Percentiles rank a stretch among this genome's conserved stretches.
Conservation (phyloP, 352 stramenopile genomes). For the Phytophthora tentaculata region DNA sequence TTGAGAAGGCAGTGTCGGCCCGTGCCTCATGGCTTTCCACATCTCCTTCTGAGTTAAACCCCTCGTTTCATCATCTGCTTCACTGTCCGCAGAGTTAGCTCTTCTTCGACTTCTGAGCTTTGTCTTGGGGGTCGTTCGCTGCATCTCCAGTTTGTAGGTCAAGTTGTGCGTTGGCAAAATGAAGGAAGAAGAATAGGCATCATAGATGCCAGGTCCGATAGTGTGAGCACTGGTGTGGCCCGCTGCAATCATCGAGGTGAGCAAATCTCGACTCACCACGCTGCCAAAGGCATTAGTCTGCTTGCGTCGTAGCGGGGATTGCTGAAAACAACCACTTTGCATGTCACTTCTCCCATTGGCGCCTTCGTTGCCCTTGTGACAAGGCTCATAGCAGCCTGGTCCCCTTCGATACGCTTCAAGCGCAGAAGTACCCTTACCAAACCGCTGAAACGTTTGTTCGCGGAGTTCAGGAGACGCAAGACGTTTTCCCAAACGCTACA, state of each 20-base stretch:
- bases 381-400: conserved; percentile 21
- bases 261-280: conserved; percentile 47
- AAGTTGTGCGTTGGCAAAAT: conserved; percentile 47
- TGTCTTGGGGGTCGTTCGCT: conserved; percentile 20
- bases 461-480: conserved; percentile 41
- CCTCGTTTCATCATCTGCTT: neutral
- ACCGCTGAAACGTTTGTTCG: conserved; percentile 43
- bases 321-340: conserved; percentile 7
- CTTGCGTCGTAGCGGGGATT: conserved; percentile 18
- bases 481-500: conserved; percentile 41
- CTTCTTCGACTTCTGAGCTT: conserved; percentile 8
- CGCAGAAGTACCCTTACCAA: conserved; percentile 18
- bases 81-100: conserved; percentile 3
- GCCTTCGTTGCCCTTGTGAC: conserved; percentile 1
- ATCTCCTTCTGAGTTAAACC: conserved; percentile 32
- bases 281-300: conserved; percentile 38
- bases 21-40: conserved; percentile 42
- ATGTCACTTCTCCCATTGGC: conserved; percentile 5
- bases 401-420: conserved; percentile 45
- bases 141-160: conserved; percentile 40
- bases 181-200: conserved; percentile 33
- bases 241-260: conserved; percentile 54
- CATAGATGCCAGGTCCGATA: conserved; percentile 46
- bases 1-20: conserved; percentile 28
- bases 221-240: conserved; percentile 46